Evolutionary conservation across 352 stramenopile genomes (phyloP), one percentile per base, ranked within the genome.

Genomic region (Pythium diclinum): DNA sequence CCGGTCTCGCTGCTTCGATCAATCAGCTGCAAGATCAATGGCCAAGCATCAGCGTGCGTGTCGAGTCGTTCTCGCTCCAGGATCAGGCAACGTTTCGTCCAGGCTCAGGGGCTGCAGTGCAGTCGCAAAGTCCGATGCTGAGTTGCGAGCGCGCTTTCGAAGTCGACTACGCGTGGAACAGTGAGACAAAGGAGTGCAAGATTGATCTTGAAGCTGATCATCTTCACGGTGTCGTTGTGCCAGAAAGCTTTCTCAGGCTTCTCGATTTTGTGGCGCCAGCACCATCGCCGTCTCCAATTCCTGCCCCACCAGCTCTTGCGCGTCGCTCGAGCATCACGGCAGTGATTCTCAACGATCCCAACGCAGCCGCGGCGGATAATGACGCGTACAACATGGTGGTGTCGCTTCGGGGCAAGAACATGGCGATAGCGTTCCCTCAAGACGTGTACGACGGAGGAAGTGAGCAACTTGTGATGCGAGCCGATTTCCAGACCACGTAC

Each of bases 141-240:
- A 52, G 75, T 1, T 88, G 77, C 4, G 65, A 77, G 10, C 46
- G 77, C 23, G 68, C 81, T 13, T 65, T 81, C 9, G 67, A 79
- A 36, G 75, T 84, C 28, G 57, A 54, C 11, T 94, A 94, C 55
- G 75, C 76, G 9, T 94, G 85, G 85, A 69, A 90, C 58, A 69
- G 86, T 21, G 46, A 51, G 5, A 67, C 59, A 5, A 54, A 76
- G 34, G 73, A 64, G 4, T 79, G 78, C n/a, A 74, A 81, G 21
- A 51, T 94, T 5, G 71, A 89, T 59, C 59, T 92, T 19, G 28
- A 63, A 7, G 71, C 85, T 21, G 79, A 78, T 3, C 61, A 81
- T 40, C 69, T 90, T 11, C 79, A 74, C 11, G 80, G 83, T 14
- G 79, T 78, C 33, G 68, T 91, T 1, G 69, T 90, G 13, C 77